These are phyloP conservation scores for Stenogyne calaminthoides DNA, from an alignment of 305 asterid genomes.

Conservation along the genomic window DNA sequence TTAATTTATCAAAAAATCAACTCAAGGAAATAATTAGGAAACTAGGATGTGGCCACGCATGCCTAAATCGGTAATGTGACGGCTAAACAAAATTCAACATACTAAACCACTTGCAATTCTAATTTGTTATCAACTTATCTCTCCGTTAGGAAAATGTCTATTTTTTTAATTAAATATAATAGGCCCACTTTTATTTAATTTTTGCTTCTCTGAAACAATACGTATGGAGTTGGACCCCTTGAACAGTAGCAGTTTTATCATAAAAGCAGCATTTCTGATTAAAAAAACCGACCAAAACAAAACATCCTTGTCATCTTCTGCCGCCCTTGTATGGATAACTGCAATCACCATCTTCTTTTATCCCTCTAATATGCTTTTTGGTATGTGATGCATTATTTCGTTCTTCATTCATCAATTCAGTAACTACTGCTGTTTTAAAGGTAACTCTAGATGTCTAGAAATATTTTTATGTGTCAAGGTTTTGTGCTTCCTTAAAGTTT, in stretches of 20 bases:
- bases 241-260: not conserved
- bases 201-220: not conserved
- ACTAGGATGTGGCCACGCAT: conserved; percentile 6
- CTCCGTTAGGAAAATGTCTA: conserved; percentile 29
- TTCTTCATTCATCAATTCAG: not conserved
- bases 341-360: conserved; percentile 1
- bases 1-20: no score
- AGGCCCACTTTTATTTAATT: conserved; percentile 18
- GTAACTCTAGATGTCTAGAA: not conserved
- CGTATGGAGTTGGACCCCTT: not conserved
- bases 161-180: not conserved
- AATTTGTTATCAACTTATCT: conserved; percentile 1
- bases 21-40: not conserved
- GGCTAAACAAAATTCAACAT: conserved; percentile 16
- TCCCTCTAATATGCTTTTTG: conserved; percentile 1
- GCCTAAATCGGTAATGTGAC: conserved; percentile 15
- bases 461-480: not conserved
- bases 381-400: not conserved
- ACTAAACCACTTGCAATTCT: conserved; percentile 7
- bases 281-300: conserved; percentile 44
- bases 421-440: not conserved
- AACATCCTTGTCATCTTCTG: conserved; percentile 36
- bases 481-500: not conserved
- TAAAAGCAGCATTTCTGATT: conserved; percentile 29
- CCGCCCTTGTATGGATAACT: conserved; percentile 49